Percentiles rank a stretch among this genome's conserved stretches.
Conservation (phyloP, 768 basidiomycete species). For the Mycena metata region DNA sequence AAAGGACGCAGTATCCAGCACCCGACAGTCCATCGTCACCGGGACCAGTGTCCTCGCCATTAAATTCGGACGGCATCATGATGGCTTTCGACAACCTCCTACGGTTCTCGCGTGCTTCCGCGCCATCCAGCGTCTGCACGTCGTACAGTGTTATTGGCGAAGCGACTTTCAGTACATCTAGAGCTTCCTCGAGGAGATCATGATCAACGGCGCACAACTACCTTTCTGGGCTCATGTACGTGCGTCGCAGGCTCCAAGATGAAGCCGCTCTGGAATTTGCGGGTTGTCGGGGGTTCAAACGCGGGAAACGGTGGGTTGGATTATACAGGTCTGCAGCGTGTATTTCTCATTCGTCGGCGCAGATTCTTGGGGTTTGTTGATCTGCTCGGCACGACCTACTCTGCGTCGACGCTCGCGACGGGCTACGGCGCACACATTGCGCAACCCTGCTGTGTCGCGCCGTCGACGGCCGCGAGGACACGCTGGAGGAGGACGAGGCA, state of each 20-base stretch:
- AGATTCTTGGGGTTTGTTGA: conserved; percentile 97
- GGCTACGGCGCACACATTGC: conserved; percentile 96
- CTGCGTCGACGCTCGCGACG: conserved; percentile 92
- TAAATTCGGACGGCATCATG: conserved; percentile 96
- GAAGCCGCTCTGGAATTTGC: conserved; percentile 95
- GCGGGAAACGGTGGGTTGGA: conserved; percentile 79
- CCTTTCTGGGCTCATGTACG: conserved; percentile 91
- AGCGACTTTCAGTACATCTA: conserved; percentile 97
- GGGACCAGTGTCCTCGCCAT: conserved; percentile 97
- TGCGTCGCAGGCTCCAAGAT: conserved; percentile 87
- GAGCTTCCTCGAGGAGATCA: conserved; percentile 79
- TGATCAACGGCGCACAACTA: conserved; percentile 93
- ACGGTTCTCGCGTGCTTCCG: conserved; percentile 98
- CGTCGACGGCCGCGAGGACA: conserved; percentile 85
- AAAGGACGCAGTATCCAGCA: conserved; percentile 78
- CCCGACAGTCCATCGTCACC: conserved; percentile 96
- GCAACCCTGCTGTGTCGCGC: conserved; percentile 92
- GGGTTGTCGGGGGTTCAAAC: conserved; percentile 94
- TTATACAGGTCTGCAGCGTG: background rate
- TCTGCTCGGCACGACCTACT: conserved; percentile 95
- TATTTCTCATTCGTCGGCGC: background rate
- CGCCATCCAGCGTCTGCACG: conserved; percentile 89
- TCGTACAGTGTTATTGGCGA: conserved; percentile 93
- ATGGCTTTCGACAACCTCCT: conserved; percentile 98
- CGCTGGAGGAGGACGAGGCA: conserved; percentile 84